phyloP scores from a whole-genome alignment of 768 basidiomycete species.

The Agaricus subrufescens region DNA sequence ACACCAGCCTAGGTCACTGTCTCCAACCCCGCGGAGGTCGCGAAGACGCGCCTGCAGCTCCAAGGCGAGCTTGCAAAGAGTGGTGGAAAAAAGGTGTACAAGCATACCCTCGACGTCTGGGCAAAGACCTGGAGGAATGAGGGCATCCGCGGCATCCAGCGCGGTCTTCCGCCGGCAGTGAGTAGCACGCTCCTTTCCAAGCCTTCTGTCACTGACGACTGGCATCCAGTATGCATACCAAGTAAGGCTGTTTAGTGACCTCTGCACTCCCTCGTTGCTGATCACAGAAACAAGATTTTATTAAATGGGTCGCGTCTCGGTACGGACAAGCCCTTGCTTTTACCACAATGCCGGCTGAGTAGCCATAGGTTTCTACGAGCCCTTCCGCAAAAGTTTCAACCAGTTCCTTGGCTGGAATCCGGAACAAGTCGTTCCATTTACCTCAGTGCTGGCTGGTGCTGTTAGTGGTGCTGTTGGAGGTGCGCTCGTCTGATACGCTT shows the following conservation, averaged over 20 bases:
- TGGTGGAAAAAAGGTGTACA: slow-evolving; percentile 76
- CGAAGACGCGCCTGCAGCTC: slow-evolving; percentile 93
- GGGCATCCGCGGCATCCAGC: slow-evolving; percentile 86
- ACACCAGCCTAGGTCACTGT: slow-evolving; percentile 57
- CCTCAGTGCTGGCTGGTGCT: slow-evolving; percentile 84
- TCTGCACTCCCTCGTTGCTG: neutral
- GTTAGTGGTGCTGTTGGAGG: slow-evolving; percentile 89
- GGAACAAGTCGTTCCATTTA: slow-evolving; percentile 64
- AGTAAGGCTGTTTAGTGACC: slow-evolving; percentile 38
- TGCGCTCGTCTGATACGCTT: slow-evolving; percentile 21
- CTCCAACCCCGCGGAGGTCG: slow-evolving; percentile 79
- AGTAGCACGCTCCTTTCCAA: slow-evolving; percentile 21
- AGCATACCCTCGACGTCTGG: slow-evolving; percentile 80
- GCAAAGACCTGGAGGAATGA: slow-evolving; percentile 87
- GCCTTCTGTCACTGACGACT: neutral
- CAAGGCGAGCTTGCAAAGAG: slow-evolving; percentile 90
- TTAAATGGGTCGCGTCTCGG: slow-evolving; percentile 90
- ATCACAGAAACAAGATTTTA: slow-evolving; percentile 54
- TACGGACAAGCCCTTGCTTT: slow-evolving; percentile 20
- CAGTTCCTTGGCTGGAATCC: slow-evolving; percentile 55
- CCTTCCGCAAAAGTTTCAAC: slow-evolving; percentile 74
- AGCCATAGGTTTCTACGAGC: slow-evolving; percentile 87
- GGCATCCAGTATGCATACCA: slow-evolving; percentile 79
- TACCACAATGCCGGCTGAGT: neutral
- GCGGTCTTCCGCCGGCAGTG: slow-evolving; percentile 88